Evolutionary conservation across 1,284 basidiomycete genomes (phyloP), one percentile per base, ranked within the genome.

Genomic region (Vanrija sp.): DNA sequence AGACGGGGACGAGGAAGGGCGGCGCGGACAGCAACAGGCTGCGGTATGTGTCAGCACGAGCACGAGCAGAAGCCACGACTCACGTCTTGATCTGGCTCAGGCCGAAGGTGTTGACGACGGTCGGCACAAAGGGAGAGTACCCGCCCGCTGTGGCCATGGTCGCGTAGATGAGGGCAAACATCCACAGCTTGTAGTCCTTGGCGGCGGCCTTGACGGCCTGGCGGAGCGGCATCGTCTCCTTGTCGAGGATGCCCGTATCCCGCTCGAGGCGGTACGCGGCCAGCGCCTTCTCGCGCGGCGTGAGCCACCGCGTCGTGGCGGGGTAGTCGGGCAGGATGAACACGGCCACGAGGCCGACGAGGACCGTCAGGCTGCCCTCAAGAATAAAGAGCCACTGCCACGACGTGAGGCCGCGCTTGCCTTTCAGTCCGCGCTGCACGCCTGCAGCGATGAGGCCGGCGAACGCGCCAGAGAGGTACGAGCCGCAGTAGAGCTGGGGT

Each of bases 11-110:
- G 42, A 72, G 54, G 65, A 67, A 57, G 10, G 65, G 60, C 43
- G 68, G 57, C 4, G 65, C 66, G 6, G 64, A 62, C 38, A 77
- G 67, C 5, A 77, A 64, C 14, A 76, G 67, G 0, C 69, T 71
- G 46, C 12, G 14, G 34, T 54, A 49, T n/a, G n/a, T n/a, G 43
- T 55, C 19, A 55, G 44, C 8, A 12, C 9, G 6, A 34, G 12
- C 9, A 1, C 1, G 2, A 12, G 34, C 10, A 14, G 12, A 1
- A 3, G 14, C 10, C 34, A 34, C 34, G 34, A n/a, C 54, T 51
- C 16, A 55, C 57, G 57, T 58, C 43, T 51, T 49, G 42, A 61
- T 53, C 15, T 47, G 49, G 18, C 38, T 46, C 5, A 64, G 70
- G 14, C 74, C 74, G 25, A 75, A 67, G 5, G 66, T 66, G 18